Evolutionary conservation across 768 basidiomycete genomes (phyloP).

Genomic region (Amanita thiersii): DNA sequence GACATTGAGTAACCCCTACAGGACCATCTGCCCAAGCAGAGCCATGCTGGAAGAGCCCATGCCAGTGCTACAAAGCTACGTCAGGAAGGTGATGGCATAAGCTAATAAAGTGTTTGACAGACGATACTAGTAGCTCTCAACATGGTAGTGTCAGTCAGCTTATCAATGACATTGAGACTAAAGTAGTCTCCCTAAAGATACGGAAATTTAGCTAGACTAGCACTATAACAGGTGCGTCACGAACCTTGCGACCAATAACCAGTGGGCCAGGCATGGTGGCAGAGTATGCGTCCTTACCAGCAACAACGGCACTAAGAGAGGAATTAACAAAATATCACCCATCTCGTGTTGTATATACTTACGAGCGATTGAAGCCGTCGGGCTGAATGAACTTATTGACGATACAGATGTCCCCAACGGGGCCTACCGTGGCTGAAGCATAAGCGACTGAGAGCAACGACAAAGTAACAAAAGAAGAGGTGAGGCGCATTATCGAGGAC

Average conservation of each 20-base stretch:
- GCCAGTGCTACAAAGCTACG: slow-evolving; percentile 29
- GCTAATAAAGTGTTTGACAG: slow-evolving; percentile 12
- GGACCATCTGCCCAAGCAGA: slow-evolving; percentile 28
- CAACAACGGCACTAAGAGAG: slow-evolving; percentile 13
- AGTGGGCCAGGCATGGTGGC: slow-evolving; percentile 30
- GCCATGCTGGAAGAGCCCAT: slow-evolving; percentile 35
- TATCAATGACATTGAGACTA: slow-evolving; percentile 30
- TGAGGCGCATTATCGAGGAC: neutral
- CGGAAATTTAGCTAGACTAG: neutral
- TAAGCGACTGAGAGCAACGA: neutral
- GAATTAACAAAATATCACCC: neutral
- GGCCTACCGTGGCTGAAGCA: slow-evolving; percentile 15
- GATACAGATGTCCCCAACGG: slow-evolving; percentile 21
- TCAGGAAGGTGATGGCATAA: neutral
- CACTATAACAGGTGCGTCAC: neutral
- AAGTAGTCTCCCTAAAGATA: slow-evolving; percentile 22
- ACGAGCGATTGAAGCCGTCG: slow-evolving; percentile 35
- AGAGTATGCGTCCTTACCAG: slow-evolving; percentile 9
- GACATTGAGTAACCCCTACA: slow-evolving; percentile 31
- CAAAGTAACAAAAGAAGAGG: neutral
- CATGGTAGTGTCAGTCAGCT: slow-evolving; percentile 33
- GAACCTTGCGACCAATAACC: slow-evolving; percentile 21
- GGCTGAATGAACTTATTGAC: slow-evolving; percentile 33
- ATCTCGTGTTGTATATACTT: slow-evolving; percentile 11
- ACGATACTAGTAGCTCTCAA: slow-evolving; percentile 25